Conservation (phyloP, 208 protist species). For the Acanthamoeba castellanii region DNA sequence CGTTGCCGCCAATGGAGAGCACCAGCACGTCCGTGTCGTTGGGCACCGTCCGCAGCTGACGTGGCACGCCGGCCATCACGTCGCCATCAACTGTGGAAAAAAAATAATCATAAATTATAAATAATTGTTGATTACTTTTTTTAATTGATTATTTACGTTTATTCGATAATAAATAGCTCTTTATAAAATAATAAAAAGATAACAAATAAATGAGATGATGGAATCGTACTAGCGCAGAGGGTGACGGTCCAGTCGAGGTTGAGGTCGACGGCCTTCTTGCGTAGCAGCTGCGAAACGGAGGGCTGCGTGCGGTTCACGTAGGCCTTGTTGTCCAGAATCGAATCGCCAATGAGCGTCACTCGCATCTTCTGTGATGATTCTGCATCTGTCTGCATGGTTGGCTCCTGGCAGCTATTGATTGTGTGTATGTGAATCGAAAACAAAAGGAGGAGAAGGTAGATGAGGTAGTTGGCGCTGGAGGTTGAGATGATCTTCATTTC, state of each 20-base stretch:
- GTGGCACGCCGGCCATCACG: conserved; percentile 24
- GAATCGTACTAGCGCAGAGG: neutral
- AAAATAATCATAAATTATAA: neutral
- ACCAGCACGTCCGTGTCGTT: conserved; percentile 27
- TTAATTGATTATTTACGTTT: too few species aligned
- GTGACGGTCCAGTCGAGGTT: conserved; percentile 15
- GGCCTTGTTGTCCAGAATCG: conserved; percentile 63
- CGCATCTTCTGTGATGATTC: neutral
- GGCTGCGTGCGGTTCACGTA: neutral
- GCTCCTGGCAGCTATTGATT: too few species aligned
- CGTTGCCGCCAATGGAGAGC: conserved; percentile 61
- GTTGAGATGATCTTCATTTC: too few species aligned
- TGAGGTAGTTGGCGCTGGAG: too few species aligned
- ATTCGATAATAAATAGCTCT: too few species aligned
- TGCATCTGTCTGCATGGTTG: too few species aligned
- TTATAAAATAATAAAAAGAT: neutral
- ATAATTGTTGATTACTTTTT: neutral
- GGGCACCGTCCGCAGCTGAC: conserved; percentile 41
- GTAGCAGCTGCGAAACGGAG: neutral
- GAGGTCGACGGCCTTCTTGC: neutral
- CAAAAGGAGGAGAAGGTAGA: too few species aligned
- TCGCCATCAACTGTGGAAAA: conserved; percentile 20
- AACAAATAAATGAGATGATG: neutral
- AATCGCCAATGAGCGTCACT: conserved; percentile 29
- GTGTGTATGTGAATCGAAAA: too few species aligned